phyloP scores from a whole-genome alignment of 1,284 basidiomycete genomes.

The Austroboletus niveus region DNA sequence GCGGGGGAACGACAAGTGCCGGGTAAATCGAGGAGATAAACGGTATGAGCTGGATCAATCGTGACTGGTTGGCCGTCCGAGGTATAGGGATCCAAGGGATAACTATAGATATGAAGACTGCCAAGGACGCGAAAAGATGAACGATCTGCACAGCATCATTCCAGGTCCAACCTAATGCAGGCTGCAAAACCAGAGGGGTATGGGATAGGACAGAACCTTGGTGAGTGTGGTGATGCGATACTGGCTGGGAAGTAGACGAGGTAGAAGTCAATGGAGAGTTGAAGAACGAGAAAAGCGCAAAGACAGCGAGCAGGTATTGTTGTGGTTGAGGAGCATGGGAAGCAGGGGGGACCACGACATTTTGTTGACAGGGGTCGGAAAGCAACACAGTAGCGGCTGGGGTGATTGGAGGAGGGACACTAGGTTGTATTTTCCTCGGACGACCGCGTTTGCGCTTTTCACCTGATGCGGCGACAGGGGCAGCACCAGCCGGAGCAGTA shows the following conservation, averaged over 20 bases:
- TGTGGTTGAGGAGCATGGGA: constrained; percentile 36
- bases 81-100: constrained; percentile 45
- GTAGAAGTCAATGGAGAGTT: constrained; percentile 61
- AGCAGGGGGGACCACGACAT: constrained; percentile 6
- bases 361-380: constrained; percentile 16
- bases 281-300: constrained; percentile 75
- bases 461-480: constrained; percentile 13
- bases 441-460: constrained; percentile 82
- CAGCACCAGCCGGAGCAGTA: constrained; percentile 18
- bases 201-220: constrained; percentile 41
- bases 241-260: constrained; percentile 15
- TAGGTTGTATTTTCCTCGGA: constrained; percentile 53
- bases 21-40: constrained; percentile 15
- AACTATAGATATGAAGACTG: constrained; percentile 59
- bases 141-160: constrained; percentile 53
- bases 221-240: constrained; percentile 35
- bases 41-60: constrained; percentile 25
- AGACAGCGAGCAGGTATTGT: constrained; percentile 72
- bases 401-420: constrained; percentile 23
- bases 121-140: constrained; percentile 59
- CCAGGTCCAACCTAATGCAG: constrained; percentile 39
- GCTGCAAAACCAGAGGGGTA: constrained; percentile 8
- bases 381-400: constrained; percentile 13
- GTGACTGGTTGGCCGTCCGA: constrained; percentile 19
- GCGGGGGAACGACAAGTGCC: constrained; percentile 3